Percentiles rank a stretch among this genome's conserved stretches.
phyloP scores from a whole-genome alignment of 2,329 filamentous ascomycete species.

The Colletotrichum brevisporum region DNA sequence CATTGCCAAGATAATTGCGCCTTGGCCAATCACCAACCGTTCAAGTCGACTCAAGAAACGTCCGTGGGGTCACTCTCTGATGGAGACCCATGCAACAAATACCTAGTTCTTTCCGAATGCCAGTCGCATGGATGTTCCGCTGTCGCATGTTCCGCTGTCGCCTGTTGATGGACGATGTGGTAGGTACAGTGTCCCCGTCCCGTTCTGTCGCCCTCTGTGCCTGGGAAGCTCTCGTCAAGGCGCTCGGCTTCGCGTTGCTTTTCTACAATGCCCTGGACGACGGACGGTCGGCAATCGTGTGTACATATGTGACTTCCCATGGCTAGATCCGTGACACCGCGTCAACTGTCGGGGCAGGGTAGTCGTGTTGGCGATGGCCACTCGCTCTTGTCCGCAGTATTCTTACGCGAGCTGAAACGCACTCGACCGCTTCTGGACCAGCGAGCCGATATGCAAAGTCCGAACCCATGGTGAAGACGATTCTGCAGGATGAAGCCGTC shows the following conservation, averaged over 20 bases:
- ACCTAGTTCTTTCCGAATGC: slow-evolving; percentile 9
- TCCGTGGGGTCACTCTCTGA: slow-evolving; percentile 45
- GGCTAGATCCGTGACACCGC: slow-evolving; percentile 48
- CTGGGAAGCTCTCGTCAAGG: slow-evolving; percentile 15
- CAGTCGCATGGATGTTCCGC: slow-evolving; percentile 19
- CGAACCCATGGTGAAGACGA: slow-evolving; percentile 21
- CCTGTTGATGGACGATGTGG: slow-evolving; percentile 7
- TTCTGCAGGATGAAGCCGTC: not conserved
- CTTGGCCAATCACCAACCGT: slow-evolving; percentile 48
- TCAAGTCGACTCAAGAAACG: slow-evolving; percentile 27
- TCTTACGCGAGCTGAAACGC: slow-evolving; percentile 25
- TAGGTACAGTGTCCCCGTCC: too few species aligned
- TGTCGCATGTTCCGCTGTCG: slow-evolving; percentile 28
- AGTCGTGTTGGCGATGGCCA: not conserved
- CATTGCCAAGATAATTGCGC: slow-evolving; percentile 40
- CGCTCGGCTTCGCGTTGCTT: slow-evolving; percentile 29
- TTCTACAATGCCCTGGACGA: slow-evolving; percentile 25
- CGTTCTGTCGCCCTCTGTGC: too few species aligned
- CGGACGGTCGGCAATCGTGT: slow-evolving; percentile 47
- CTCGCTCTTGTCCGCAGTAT: not conserved
- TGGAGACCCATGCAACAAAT: slow-evolving; percentile 29
- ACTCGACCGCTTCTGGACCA: slow-evolving; percentile 1
- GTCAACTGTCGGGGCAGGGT: not conserved
- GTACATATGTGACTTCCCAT: slow-evolving; percentile 49
- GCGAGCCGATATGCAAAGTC: slow-evolving; percentile 17